These are phyloP conservation scores for Lagenaria siceraria DNA, from an alignment of 306 rosid species.

Conservation along the genomic window DNA sequence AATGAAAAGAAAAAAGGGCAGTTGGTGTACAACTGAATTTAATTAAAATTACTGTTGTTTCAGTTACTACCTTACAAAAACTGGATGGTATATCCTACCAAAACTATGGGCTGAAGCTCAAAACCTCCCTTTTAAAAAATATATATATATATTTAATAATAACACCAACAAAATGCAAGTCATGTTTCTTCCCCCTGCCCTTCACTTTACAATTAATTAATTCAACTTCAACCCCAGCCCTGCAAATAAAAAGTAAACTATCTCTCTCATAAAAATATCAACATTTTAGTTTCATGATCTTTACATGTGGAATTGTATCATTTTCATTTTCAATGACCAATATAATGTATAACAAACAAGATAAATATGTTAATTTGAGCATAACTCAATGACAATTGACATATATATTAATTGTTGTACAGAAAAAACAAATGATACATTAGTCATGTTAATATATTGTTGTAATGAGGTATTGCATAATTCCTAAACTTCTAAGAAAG, in stretches of 20 bases:
- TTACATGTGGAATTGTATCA: not conserved
- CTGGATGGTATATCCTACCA: not conserved
- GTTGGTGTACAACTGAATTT: not conserved
- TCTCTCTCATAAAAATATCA: not conserved
- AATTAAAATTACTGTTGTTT: not conserved
- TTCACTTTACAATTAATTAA: not conserved
- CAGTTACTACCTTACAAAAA: not conserved
- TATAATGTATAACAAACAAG: no score
- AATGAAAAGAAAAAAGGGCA: not conserved
- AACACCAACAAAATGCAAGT: not conserved
- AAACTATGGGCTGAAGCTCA: not conserved
- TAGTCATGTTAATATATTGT: no score
- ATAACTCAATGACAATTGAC: no score
- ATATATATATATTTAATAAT: no score
- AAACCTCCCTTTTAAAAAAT: not conserved
- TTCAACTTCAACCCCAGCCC: not conserved
- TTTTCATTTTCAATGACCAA: no score
- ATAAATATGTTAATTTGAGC: no score
- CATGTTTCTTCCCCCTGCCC: not conserved
- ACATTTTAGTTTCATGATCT: not conserved
- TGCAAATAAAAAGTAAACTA: not conserved
- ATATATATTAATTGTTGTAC: no score
- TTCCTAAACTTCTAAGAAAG: no score
- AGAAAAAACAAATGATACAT: no score
- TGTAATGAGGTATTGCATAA: no score